Evolutionary conservation across 352 stramenopile genomes (phyloP), one percentile per base, ranked within the genome.

Genomic region (Phytophthora cactorum): DNA sequence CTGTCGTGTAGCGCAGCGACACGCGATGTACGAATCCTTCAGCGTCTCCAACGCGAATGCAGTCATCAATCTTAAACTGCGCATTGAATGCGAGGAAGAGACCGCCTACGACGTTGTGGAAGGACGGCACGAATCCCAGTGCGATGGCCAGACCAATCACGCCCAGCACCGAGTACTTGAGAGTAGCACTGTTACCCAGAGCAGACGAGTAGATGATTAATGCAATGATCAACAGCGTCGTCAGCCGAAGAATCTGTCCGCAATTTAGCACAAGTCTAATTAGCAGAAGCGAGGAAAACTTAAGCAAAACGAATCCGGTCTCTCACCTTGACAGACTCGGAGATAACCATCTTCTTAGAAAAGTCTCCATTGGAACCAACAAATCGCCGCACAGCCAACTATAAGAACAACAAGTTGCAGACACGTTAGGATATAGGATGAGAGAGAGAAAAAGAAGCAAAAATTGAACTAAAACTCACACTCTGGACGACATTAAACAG

Each of bases 291-390:
- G 7, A 15, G 11, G 22, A 41, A 50, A 50, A 41, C 10, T 27
- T 9, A 22, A 38, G 25, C 31, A 44, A 29, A 5, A 31, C 2
- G 11, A 27, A 14, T 8, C 9, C 4, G 27, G 22, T 11, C 10
- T 54, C 50, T 31, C 63, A 90, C 84, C 77, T 95, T 95, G 73
- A 96, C 79, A 7, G 89, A 96, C 71, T 96, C 89, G 54, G 87
- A 93, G 57, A 96, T 96, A 56, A 96, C 86, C 63, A 96, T 90
- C 52, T 87, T 86, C 81, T 95, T 96, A 66, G 88, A 95, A 36
- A 86, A 79, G 52, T 96, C 89, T 58, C 82, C 85, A 74, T 90
- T 89, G 2, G 74, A 34, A n/a, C 88, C 86, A 17, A 92, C 88
- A 79, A 95, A 90, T 2, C 86, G 83, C 5, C 88, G 82, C 11